Conservation (phyloP, 2,329 filamentous ascomycete species). For the Colletotrichum aenigma region DNA sequence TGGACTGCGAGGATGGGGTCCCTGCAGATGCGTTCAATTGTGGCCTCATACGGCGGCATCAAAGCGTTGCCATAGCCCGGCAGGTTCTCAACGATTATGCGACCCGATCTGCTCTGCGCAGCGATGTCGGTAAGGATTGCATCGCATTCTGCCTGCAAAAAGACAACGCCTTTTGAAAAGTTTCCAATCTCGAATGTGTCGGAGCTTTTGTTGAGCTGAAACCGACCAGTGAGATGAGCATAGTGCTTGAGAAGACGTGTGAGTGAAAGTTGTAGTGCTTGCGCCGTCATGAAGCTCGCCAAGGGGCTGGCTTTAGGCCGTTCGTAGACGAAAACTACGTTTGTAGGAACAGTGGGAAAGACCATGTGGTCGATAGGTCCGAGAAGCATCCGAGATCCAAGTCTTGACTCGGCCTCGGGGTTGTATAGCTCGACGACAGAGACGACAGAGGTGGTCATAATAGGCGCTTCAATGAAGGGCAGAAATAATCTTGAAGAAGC, state of each 20-base stretch:
- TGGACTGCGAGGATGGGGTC: neutral
- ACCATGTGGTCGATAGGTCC: neutral
- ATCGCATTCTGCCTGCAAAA: neutral
- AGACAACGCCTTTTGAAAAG: accelerated
- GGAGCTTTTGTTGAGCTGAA: neutral
- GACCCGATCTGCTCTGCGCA: neutral
- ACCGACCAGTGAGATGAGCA: neutral
- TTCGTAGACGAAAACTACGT: neutral
- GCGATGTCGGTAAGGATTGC: neutral
- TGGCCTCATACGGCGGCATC: neutral
- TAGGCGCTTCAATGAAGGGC: neutral
- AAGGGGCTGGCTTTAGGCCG: neutral
- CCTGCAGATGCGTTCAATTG: neutral
- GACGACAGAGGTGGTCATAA: neutral
- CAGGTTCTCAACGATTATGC: neutral
- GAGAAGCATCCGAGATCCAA: neutral
- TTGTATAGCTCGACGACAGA: neutral
- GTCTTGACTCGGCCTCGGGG: neutral
- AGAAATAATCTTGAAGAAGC: accelerated
- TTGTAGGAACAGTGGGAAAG: neutral
- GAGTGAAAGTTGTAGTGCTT: neutral
- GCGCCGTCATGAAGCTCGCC: neutral
- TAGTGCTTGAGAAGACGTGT: neutral
- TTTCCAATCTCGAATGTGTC: neutral
- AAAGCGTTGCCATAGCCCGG: neutral